These are phyloP conservation scores for Aspergillus oerlinghausenensis DNA, from an alignment of 2,329 filamentous ascomycete genomes.

Conservation along the genomic window DNA sequence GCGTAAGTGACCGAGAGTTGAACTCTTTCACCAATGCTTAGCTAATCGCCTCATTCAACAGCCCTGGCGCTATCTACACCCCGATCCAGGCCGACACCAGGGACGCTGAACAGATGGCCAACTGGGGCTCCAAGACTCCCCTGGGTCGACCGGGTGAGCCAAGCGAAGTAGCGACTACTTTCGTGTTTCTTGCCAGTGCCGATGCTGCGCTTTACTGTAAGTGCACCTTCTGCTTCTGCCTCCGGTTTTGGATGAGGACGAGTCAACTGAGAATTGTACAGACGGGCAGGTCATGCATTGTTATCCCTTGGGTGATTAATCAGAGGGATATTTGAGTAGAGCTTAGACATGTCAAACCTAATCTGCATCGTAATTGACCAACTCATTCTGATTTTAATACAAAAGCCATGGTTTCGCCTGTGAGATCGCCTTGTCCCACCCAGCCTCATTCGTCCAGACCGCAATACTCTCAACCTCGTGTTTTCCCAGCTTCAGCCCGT, in stretches of 20 bases:
- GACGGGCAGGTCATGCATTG: constrained; percentile 34
- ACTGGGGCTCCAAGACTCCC: constrained; percentile 23
- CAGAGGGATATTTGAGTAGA: neutral
- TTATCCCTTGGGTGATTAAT: constrained; percentile 32
- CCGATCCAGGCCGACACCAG: constrained; percentile 31
- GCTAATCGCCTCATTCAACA: constrained; percentile 4
- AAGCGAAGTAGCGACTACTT: constrained; percentile 35
- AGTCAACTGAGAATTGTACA: constrained; percentile 8
- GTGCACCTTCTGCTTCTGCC: constrained; percentile 6
- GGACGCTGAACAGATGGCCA: constrained; percentile 30
- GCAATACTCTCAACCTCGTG: constrained; percentile 36
- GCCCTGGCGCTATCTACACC: constrained; percentile 27
- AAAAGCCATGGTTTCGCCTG: constrained; percentile 34
- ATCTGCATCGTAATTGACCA: neutral
- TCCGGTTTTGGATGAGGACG: neutral
- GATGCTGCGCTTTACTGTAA: constrained; percentile 31
- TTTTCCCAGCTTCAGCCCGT: constrained; percentile 33
- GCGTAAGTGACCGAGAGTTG: constrained; percentile 23
- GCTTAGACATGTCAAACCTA: neutral
- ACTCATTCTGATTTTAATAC: constrained; percentile 16
- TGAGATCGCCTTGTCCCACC: constrained; percentile 33
- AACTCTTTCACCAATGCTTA: neutral
- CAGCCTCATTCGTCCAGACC: constrained; percentile 33
- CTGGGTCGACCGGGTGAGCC: constrained; percentile 34
- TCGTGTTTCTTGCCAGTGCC: constrained; percentile 32